A percentile compares a stretch with the other conserved stretches of the same genome.
These are phyloP conservation scores for Bertia moriformis DNA, from an alignment of 2,329 filamentous ascomycete genomes.

Conservation along the genomic window DNA sequence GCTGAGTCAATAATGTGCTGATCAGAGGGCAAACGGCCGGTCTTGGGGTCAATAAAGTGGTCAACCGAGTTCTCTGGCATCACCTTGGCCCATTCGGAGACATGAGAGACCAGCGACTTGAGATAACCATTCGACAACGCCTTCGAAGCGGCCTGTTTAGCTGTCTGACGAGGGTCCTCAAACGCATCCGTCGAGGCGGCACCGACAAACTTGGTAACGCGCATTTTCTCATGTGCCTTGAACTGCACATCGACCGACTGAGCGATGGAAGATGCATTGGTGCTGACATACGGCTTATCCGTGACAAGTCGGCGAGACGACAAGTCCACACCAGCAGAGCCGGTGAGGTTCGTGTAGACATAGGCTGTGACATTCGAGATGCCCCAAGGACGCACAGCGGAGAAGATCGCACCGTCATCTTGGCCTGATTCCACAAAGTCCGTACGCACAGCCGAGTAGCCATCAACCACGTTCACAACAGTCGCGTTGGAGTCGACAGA, in stretches of 20 bases:
- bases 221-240: conserved; percentile 32
- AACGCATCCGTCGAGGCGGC: conserved; percentile 58
- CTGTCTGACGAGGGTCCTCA: conserved; percentile 33
- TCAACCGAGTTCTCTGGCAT: conserved; percentile 49
- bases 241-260: conserved; percentile 41
- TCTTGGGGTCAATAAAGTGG: conserved; percentile 38
- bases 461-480: conserved; percentile 54
- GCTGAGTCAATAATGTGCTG: conserved; percentile 34
- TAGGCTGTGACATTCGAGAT: conserved; percentile 45
- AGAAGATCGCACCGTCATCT: conserved; percentile 41
- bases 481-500: conserved; percentile 34
- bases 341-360: conserved; percentile 27
- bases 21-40: conserved; percentile 40
- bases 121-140: conserved; percentile 37
- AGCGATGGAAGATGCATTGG: conserved; percentile 49
- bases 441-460: conserved; percentile 51
- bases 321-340: conserved; percentile 20
- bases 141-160: conserved; percentile 33
- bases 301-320: conserved; percentile 25
- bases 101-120: conserved; percentile 37
- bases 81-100: conserved; percentile 44
- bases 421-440: conserved; percentile 39
- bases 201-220: conserved; percentile 53
- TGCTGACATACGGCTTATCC: conserved; percentile 29
- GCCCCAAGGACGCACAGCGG: conserved; percentile 47